Conservation (phyloP, 2,329 filamentous ascomycete genomes). For the Cercospora zeina region DNA sequence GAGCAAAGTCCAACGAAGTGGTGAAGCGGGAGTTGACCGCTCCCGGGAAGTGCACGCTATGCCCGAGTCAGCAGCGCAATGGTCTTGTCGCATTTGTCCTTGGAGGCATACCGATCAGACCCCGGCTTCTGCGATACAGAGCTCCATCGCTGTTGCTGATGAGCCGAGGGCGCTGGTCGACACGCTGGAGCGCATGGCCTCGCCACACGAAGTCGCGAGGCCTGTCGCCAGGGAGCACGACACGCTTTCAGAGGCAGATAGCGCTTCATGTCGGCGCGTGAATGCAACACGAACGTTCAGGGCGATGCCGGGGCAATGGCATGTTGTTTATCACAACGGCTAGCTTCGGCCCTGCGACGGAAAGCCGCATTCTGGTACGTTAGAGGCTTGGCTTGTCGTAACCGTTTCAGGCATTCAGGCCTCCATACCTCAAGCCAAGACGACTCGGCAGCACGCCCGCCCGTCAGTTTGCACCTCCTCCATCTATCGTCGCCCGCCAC, state of each 20-base stretch:
- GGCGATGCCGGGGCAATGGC: background rate
- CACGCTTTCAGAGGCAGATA: constrained; percentile 18
- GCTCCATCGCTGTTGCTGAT: constrained; percentile 49
- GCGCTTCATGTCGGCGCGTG: constrained; percentile 22
- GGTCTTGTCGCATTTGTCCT: background rate
- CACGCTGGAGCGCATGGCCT: background rate
- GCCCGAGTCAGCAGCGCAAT: background rate
- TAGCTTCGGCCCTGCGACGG: constrained; percentile 8
- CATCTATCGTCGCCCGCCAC: background rate
- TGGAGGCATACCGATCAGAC: constrained; percentile 56
- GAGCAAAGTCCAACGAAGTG: constrained; percentile 72
- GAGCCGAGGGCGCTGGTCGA: background rate
- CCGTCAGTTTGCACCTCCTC: no score
- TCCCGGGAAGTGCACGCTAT: constrained; percentile 74
- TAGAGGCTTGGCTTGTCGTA: background rate
- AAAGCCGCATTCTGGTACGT: background rate
- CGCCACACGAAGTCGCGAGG: constrained; percentile 7
- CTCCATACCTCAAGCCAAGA: no score
- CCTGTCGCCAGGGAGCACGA: constrained; percentile 2
- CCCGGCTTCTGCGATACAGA: constrained; percentile 60
- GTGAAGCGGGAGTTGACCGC: constrained; percentile 94
- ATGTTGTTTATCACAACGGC: constrained; percentile 9
- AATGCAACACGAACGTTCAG: background rate
- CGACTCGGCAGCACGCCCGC: no score
- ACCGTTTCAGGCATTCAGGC: background rate